Evolutionary conservation across 108 stramenopile genomes (phyloP).

Genomic region (Skeletonema menzelii): DNA sequence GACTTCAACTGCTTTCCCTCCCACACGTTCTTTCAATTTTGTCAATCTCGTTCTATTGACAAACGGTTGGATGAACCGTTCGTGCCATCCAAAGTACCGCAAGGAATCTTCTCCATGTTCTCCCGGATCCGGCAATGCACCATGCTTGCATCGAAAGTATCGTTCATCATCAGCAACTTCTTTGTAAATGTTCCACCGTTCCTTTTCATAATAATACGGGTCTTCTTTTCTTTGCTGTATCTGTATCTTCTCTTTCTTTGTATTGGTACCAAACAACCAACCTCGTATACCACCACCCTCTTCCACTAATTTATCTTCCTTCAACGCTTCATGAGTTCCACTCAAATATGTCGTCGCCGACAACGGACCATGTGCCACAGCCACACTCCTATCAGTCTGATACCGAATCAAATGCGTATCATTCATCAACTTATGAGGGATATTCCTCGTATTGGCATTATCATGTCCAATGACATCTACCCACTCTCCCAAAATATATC

Average conservation of each 20-base stretch:
- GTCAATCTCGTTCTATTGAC: constrained; percentile 32
- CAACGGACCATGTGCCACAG: constrained; percentile 46
- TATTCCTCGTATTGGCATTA: neutral
- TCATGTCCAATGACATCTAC: constrained; percentile 21
- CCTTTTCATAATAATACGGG: constrained; percentile 34
- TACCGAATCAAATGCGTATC: constrained; percentile 42
- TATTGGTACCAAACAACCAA: neutral
- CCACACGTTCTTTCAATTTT: constrained; percentile 17
- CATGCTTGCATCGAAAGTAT: constrained; percentile 43
- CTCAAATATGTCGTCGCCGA: constrained; percentile 31
- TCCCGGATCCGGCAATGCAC: constrained; percentile 40
- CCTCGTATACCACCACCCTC: neutral
- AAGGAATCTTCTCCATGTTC: constrained; percentile 33
- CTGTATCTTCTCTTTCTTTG: neutral
- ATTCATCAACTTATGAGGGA: constrained; percentile 28
- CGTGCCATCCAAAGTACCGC: constrained; percentile 44
- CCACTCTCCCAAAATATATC: constrained; percentile 42
- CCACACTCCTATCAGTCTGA: constrained; percentile 39
- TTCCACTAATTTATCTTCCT: constrained; percentile 28
- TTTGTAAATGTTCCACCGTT: constrained; percentile 28
- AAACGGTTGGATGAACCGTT: constrained; percentile 37
- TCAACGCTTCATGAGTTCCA: constrained; percentile 39
- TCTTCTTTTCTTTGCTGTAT: neutral
- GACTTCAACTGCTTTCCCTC: neutral
- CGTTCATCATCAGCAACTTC: constrained; percentile 26